Evolutionary conservation across 2,329 filamentous ascomycete genomes (phyloP).

Genomic region (Hirsutella rhossiliensis): DNA sequence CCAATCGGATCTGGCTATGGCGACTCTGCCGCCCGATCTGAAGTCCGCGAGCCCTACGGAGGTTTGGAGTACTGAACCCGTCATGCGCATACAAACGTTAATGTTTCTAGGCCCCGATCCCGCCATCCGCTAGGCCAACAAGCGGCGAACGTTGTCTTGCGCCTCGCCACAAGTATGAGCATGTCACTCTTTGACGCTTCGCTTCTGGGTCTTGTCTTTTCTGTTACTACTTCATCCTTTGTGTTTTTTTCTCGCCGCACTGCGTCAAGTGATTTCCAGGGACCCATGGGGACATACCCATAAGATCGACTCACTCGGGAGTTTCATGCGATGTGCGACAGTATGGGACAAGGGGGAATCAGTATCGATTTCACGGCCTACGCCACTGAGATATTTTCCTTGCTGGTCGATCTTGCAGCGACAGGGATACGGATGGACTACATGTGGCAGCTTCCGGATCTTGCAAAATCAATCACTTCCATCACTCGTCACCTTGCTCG

Average conservation of each 20-base stretch:
- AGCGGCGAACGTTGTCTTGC: conserved; percentile 2
- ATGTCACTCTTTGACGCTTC: conserved; percentile 6
- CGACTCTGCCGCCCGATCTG: conserved; percentile 29
- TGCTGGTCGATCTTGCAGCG: conserved; percentile 24
- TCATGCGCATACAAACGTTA: conserved; percentile 12
- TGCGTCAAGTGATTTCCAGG: conserved; percentile 16
- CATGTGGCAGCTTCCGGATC: conserved; percentile 27
- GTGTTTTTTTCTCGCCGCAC: conserved; percentile 11
- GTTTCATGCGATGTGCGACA: conserved; percentile 24
- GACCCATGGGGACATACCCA: conserved; percentile 15
- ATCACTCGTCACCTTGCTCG: conserved; percentile 24
- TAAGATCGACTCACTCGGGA: conserved; percentile 21
- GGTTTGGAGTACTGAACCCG: conserved; percentile 19
- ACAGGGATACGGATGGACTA: conserved; percentile 24
- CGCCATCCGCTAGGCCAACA: conserved; percentile 10
- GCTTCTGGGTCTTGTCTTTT: conserved; percentile 15
- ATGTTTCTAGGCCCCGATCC: conserved; percentile 19
- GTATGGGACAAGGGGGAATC: conserved; percentile 21
- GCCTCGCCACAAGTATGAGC: conserved; percentile 2
- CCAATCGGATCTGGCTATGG: conserved; percentile 25
- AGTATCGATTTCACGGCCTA: conserved; percentile 22
- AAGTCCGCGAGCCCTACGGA: conserved; percentile 31
- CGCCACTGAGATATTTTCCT: conserved; percentile 17
- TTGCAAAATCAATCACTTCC: conserved; percentile 26
- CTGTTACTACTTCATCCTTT: conserved; percentile 13